Evolutionary conservation across 202 grass and related monocot genomes (phyloP), one percentile per base, ranked within the genome.

Genomic region (Setaria italica): DNA sequence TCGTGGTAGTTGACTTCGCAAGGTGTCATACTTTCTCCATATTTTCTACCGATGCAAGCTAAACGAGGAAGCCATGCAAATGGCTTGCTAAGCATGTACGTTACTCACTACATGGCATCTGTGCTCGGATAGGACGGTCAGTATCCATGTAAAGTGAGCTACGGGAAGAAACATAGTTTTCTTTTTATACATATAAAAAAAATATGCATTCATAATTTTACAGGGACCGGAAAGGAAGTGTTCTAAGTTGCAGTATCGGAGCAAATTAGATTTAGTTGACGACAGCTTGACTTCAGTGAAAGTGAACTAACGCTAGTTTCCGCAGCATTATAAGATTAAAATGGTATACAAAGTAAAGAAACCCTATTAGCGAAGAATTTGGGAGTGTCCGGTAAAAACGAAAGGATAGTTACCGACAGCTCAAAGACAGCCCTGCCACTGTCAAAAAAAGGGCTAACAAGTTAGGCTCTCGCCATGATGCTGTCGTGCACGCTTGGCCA

Each of bases 401-500:
- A 70, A 43, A 8, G 35, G 13, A 17, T 17, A 81, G 50, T 75
- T 59, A 39, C 60, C 14, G 21, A 67, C 46, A 41, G 14, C 41
- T 12, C n/a, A 20, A 4, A 70, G 2, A 4, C 65, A 64, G 11
- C 49, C 51, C 51, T 45, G 43, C 60, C 78, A 50, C 30, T 35
- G 11, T 82, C 58, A 82, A 11, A 59, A 59, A 69, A 75, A 41
- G 39, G 49, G 29, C 15, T 19, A 73, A 37, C 9, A 35, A 62
- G 79, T 82, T 87, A 82, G 71, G 85, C 78, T 39, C 39, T 25
- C 21, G 85, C 19, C 85, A 81, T 81, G 62, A 87, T 42, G 41
- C 0, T 70, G 41, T 70, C 49, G 53, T 51, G 64, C 83, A 60
- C 46, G 65, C 67, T 42, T 69, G 62, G 70, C 39, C 39, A 41